phyloP scores from a whole-genome alignment of 148 eudicot genomes.

The Chenopodium formosanum region DNA sequence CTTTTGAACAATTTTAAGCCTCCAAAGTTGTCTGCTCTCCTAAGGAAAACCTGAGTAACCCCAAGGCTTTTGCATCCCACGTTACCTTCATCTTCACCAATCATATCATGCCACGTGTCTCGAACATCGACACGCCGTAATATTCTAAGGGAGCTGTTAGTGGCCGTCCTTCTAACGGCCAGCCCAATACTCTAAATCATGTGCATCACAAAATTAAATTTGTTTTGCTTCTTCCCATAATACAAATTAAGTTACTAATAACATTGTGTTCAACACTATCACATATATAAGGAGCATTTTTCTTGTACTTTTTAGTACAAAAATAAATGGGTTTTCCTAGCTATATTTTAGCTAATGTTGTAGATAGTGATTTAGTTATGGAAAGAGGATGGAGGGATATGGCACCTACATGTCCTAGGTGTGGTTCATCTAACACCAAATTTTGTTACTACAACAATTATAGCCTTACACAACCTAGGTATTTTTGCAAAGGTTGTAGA shows the following conservation, averaged over 20 bases:
- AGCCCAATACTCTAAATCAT: conserved; percentile 14
- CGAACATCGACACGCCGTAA: conserved; percentile 21
- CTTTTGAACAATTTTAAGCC: conserved; percentile 9
- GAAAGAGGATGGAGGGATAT: conserved; percentile 37
- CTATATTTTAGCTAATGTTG: conserved; percentile 22
- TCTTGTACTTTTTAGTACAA: conserved; percentile 15
- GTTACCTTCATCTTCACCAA: conserved; percentile 27
- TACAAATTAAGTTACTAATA: neutral
- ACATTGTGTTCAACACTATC: neutral
- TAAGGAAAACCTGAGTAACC: conserved; percentile 16
- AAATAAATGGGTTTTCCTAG: neutral
- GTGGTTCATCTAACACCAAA: conserved; percentile 35
- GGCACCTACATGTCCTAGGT: conserved; percentile 34
- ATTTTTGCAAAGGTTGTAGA: conserved; percentile 34
- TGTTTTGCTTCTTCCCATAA: conserved; percentile 14
- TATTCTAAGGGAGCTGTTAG: conserved; percentile 21
- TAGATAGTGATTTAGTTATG: conserved; percentile 21
- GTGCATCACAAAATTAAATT: conserved; percentile 15
- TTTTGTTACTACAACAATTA: conserved; percentile 39
- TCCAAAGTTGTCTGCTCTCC: conserved; percentile 22
- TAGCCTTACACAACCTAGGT: conserved; percentile 37
- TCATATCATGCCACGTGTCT: conserved; percentile 9
- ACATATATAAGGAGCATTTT: neutral
- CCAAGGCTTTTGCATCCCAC: conserved; percentile 32
- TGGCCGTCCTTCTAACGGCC: conserved; percentile 10